A percentile compares a stretch with the other conserved stretches of the same genome.
phyloP scores from a whole-genome alignment of 2,329 filamentous ascomycete species.

The Penicillium sp. region DNA sequence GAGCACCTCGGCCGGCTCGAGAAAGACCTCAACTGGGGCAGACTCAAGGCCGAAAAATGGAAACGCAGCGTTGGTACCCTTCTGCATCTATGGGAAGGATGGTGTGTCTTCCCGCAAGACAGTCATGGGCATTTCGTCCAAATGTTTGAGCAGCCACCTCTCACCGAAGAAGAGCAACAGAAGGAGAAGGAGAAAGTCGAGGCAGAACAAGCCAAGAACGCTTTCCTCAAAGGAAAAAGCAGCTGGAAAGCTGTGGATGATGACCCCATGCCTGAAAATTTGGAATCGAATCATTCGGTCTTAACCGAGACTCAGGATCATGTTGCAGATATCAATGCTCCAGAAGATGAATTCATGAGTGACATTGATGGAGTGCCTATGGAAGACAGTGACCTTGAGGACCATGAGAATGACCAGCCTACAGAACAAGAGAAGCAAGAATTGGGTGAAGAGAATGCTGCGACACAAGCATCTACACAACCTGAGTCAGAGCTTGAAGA shows the following conservation, averaged over 20 bases:
- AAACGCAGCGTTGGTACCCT: conserved; percentile 72
- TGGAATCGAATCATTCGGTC: conserved; percentile 27
- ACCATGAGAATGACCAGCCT: conserved; percentile 46
- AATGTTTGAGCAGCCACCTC: conserved; percentile 71
- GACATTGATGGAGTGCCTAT: conserved; percentile 48
- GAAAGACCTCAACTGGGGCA: conserved; percentile 73
- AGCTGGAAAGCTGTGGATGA: conserved; percentile 51
- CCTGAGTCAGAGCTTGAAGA: conserved; percentile 23
- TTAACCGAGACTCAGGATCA: conserved; percentile 28
- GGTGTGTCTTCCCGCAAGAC: conserved; percentile 69
- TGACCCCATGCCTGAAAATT: conserved; percentile 33
- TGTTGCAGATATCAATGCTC: conserved; percentile 44
- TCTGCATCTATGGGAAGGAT: conserved; percentile 67
- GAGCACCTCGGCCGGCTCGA: conserved; percentile 73
- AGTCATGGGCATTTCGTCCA: conserved; percentile 70
- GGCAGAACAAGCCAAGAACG: conserved; percentile 37
- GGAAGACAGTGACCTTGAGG: conserved; percentile 53
- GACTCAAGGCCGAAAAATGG: conserved; percentile 81
- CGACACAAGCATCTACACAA: conserved; percentile 21
- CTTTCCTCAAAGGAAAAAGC: conserved; percentile 44
- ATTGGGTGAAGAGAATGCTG: not conserved
- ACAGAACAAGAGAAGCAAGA: conserved; percentile 38
- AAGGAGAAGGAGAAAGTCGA: conserved; percentile 47
- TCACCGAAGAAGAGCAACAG: conserved; percentile 48
- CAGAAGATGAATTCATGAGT: conserved; percentile 45